Evolutionary conservation across 441 rosid genomes (phyloP), one percentile per base, ranked within the genome.

Genomic region (Eutrema salsugineum): DNA sequence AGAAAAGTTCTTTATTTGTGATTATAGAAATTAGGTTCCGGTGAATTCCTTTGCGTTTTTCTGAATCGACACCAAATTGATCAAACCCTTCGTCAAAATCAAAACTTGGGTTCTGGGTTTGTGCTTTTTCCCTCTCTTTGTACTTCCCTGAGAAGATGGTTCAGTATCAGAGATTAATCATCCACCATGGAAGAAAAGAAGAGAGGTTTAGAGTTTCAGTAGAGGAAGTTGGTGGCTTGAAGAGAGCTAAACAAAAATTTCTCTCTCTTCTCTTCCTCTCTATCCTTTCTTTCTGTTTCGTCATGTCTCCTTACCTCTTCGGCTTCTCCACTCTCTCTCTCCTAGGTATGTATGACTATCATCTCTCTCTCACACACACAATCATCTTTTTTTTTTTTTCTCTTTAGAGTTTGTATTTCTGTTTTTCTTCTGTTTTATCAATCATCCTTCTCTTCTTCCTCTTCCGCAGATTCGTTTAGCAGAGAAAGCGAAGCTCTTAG

Each of bases 191-290:
- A 66, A 67, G 73, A 74, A 74, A 67, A 59, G 78, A 73, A 1
- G 77, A 72, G 27, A 72, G 8, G 49, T 59, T 59, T 27, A 38
- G 66, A 70, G 66, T 48, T 70, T 47, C 66, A 16, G 49, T 30
- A 16, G 74, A 71, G 24, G 76, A 88, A 82, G 50, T 38, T 87
- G 39, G 87, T 74, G 51, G 62, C 66, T 64, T 46, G 66, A 88
- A 78, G 78, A 82, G 82, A 66, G 79, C 78, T 74, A 87, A 83
- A 78, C 90, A 87, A 15, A 89, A 84, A 77, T 86, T 91, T 78
- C 70, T 83, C 2, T 78, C 75, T 69, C 66, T 89, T 33, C 79
- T 93, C 55, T 54, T 89, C n/a, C 84, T 93, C 50, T 84, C 89
- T 14, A 42, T 91, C 39, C 80, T 93, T 48, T 89, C 87, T 61